Evolutionary conservation across 257 asterid species (phyloP), one percentile per base, ranked within the genome.

Genomic region (Fraxinus pennsylvanica): DNA sequence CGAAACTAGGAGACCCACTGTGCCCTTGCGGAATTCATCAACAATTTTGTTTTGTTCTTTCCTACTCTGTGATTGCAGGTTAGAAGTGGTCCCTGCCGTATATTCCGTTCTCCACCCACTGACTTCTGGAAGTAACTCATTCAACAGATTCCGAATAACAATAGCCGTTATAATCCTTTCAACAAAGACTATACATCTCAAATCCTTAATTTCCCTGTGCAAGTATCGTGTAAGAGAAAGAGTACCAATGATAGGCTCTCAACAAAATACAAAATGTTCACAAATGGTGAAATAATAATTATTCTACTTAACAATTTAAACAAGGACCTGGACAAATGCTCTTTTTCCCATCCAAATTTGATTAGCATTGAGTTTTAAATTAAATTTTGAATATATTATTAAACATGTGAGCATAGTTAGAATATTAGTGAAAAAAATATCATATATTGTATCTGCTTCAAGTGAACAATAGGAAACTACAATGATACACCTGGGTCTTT

Each of bases 121-220:
- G 22, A 74, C 9, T n/a, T 71, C 77, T 6, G 76, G 87, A 76
- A 92, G 94, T 87, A 88, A 74, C 81, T 92, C 98, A 75, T 87
- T 91, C 81, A 94, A 73, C 72, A 92, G 81, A 75, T 72, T 73
- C 54, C 84, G 81, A 72, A 92, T 89, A 75, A 85, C 97, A 67
- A 91, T 81, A 5, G 99, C 97, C 1, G 96, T 87, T 36, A 91
- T 80, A 77, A 94, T 83, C 88, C 97, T 88, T 82, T 94, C 88
- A 12, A 92, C 99, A 82, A 92, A 94, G 54, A 94, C 86, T 43
- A 94, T 89, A 78, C 99, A 94, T 75, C 99, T 89, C 87, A 94
- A 81, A 68, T 91, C 92, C 81, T 79, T 90, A n/a, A 84, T 36
- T 61, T 87, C 85, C 79, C 99, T 94, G 88, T 45, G 29, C 65